phyloP scores from a whole-genome alignment of 2,329 filamentous ascomycete species.

The Nectriaceae sp. region DNA sequence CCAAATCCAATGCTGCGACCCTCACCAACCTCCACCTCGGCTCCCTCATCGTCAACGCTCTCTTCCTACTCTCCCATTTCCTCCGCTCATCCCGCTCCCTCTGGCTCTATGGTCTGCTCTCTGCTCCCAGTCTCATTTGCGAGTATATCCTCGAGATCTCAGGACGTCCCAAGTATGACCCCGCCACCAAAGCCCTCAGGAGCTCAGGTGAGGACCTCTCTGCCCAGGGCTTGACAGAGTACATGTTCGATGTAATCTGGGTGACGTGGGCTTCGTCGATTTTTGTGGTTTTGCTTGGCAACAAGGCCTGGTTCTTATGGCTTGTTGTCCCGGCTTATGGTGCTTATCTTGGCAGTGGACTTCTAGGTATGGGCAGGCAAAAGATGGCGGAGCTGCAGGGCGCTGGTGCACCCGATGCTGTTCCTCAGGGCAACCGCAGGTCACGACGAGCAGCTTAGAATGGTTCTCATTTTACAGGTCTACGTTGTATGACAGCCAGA shows the following conservation, averaged over 20 bases:
- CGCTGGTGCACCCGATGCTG: constrained; percentile 33
- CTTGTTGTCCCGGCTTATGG: constrained; percentile 57
- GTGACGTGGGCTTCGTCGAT: constrained; percentile 83
- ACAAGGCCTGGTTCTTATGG: constrained; percentile 68
- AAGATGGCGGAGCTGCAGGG: constrained; percentile 51
- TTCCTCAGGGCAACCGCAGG: constrained; percentile 51
- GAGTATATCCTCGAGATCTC: constrained; percentile 84
- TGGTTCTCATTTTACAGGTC: constrained; percentile 4
- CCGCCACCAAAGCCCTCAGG: constrained; percentile 66
- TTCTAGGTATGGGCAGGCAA: constrained; percentile 55
- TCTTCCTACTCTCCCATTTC: constrained; percentile 75
- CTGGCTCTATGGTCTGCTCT: constrained; percentile 71
- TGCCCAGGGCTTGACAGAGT: constrained; percentile 87
- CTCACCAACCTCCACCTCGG: constrained; percentile 83
- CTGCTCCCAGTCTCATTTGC: constrained; percentile 73
- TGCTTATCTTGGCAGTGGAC: constrained; percentile 53
- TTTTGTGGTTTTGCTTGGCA: constrained; percentile 75
- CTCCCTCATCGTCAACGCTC: constrained; percentile 67
- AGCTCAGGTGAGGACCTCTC: constrained; percentile 85
- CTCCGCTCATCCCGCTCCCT: constrained; percentile 66
- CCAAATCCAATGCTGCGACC: constrained; percentile 74
- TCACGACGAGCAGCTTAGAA: constrained; percentile 54
- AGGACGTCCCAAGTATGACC: constrained; percentile 74
- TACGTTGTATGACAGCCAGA: too few relatives aligned
- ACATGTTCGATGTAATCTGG: constrained; percentile 97